phyloP scores from a whole-genome alignment of 2,329 filamentous ascomycete genomes.

The Magnaporthiopsis rhizophila region DNA sequence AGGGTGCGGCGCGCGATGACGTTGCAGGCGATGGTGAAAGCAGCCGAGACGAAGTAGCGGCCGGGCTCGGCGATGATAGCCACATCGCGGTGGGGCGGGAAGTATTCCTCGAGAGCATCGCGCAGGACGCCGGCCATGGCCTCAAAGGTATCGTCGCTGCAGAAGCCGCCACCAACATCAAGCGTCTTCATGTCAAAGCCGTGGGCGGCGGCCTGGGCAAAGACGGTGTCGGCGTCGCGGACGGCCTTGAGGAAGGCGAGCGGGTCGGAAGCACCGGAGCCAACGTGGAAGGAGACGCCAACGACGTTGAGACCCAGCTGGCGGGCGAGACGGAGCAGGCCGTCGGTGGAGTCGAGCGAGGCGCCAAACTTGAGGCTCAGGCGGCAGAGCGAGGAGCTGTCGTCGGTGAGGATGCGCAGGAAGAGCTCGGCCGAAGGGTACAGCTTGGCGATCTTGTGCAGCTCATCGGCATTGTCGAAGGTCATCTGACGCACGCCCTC shows the following conservation, averaged over 20 bases:
- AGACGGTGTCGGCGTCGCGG: slow-evolving; percentile 78
- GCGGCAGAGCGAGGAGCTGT: slow-evolving; percentile 87
- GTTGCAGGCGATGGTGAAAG: slow-evolving; percentile 92
- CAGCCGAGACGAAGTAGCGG: slow-evolving; percentile 87
- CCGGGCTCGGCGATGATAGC: slow-evolving; percentile 93
- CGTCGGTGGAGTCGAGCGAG: slow-evolving; percentile 70
- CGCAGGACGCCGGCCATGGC: slow-evolving; percentile 75
- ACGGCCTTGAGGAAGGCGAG: slow-evolving; percentile 85
- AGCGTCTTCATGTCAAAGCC: slow-evolving; percentile 80
- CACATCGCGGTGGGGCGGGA: slow-evolving; percentile 63
- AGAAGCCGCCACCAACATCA: slow-evolving; percentile 92
- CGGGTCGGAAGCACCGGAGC: slow-evolving; percentile 93
- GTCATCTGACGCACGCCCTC: slow-evolving; percentile 95
- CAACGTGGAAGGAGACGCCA: slow-evolving; percentile 96
- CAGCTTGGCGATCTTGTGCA: slow-evolving; percentile 93
- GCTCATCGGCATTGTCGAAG: slow-evolving; percentile 95
- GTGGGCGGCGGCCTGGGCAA: slow-evolving; percentile 69
- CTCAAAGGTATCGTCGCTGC: slow-evolving; percentile 75
- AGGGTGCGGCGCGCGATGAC: slow-evolving; percentile 92
- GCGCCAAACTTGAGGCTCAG: slow-evolving; percentile 97
- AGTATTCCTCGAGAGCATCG: slow-evolving; percentile 75
- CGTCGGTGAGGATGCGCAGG: slow-evolving; percentile 91
- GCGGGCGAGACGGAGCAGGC: slow-evolving; percentile 72
- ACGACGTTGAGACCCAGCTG: slow-evolving; percentile 82
- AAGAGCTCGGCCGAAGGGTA: slow-evolving; percentile 86